Conservation (phyloP, 2,329 filamentous ascomycete species). For the Penicillium sumatraense region DNA sequence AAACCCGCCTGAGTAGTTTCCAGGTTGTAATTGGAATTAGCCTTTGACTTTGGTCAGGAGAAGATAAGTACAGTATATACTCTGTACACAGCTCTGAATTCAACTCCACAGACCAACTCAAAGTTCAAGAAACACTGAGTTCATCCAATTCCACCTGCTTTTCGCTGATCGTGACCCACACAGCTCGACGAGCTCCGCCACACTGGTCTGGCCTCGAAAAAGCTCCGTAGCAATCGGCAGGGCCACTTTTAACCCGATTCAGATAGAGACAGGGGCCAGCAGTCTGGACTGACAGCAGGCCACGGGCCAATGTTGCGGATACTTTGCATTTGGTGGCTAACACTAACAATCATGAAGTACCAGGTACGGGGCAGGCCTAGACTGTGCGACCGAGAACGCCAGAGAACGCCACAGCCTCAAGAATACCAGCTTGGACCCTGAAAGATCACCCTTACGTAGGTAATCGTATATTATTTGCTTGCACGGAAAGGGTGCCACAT, state of each 20-base stretch:
- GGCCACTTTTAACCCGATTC: conserved; percentile 3
- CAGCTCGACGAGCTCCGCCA: neutral
- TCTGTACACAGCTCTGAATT: too few relatives aligned
- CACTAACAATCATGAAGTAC: neutral
- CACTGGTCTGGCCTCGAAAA: neutral
- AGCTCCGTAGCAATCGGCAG: neutral
- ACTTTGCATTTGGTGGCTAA: neutral
- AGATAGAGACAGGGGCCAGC: neutral
- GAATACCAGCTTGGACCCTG: neutral
- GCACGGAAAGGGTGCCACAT: conserved; percentile 5
- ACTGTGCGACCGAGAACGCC: neutral
- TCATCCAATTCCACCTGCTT: neutral
- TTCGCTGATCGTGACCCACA: neutral
- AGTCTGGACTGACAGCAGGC: neutral
- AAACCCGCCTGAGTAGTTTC: too few relatives aligned
- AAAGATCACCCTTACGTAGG: conserved; percentile 7
- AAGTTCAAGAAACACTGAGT: too few relatives aligned
- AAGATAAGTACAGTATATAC: too few relatives aligned
- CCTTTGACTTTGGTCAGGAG: too few relatives aligned
- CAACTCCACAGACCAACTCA: neutral
- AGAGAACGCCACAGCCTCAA: neutral
- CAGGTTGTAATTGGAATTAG: too few relatives aligned
- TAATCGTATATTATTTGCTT: conserved; percentile 1
- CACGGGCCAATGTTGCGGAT: conserved; percentile 3
- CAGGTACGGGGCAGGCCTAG: neutral